These are phyloP conservation scores for Dactylellina leptospora DNA, from an alignment of 2,329 filamentous ascomycete species.

Conservation along the genomic window DNA sequence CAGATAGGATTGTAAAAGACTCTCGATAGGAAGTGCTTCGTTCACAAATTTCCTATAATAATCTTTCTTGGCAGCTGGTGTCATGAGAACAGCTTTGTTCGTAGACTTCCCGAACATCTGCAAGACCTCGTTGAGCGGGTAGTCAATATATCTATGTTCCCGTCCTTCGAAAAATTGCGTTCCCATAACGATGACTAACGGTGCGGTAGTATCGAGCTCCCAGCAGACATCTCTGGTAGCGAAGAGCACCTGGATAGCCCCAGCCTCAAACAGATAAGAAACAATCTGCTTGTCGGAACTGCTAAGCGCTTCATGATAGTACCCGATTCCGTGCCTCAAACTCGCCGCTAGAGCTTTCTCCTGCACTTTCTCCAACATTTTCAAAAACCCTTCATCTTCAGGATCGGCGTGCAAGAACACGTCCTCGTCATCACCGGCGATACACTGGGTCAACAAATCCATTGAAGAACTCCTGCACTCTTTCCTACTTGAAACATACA, in stretches of 20 bases:
- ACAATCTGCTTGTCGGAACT: constrained; percentile 91
- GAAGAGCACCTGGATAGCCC: constrained; percentile 85
- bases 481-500: constrained; percentile 93
- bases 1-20: constrained; percentile 87
- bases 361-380: constrained; percentile 75
- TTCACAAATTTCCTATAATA: constrained; percentile 99
- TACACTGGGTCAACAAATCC: constrained; percentile 85
- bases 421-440: constrained; percentile 90
- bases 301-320: constrained; percentile 94
- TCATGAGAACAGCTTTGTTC: constrained; percentile 93
- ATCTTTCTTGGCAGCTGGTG: constrained; percentile 90
- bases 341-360: constrained; percentile 89
- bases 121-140: constrained; percentile 88
- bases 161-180: constrained; percentile 97
- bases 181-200: constrained; percentile 94
- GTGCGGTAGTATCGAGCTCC: constrained; percentile 87
- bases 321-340: constrained; percentile 90
- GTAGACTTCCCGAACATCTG: constrained; percentile 98
- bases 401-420: constrained; percentile 87
- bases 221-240: constrained; percentile 91
- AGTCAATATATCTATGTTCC: constrained; percentile 96
- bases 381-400: constrained; percentile 79
- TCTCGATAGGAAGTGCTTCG: constrained; percentile 94
- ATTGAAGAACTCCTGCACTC: constrained; percentile 87
- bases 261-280: constrained; percentile 86